Conservation (phyloP, 2,329 filamentous ascomycete genomes). For the Sclerotinia borealis region DNA sequence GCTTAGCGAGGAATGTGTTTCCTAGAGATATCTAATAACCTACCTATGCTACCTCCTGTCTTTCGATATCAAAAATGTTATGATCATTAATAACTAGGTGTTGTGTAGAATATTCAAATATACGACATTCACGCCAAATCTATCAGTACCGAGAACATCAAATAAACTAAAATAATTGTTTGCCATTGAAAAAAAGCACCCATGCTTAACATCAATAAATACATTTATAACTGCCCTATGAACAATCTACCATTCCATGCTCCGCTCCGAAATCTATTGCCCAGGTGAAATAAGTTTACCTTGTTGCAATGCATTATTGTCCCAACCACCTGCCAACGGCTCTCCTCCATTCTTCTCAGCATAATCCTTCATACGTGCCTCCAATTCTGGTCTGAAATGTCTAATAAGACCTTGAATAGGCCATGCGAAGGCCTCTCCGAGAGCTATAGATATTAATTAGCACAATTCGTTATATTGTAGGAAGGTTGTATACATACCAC, state of each 20-base stretch:
- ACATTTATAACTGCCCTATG: conserved; percentile 26
- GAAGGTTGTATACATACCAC: conserved; percentile 54
- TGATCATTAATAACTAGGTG: not conserved
- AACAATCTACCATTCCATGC: conserved; percentile 20
- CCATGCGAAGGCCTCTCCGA: conserved; percentile 98
- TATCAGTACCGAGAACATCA: not conserved
- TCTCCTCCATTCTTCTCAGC: conserved; percentile 65
- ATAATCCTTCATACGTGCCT: conserved; percentile 82
- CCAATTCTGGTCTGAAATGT: conserved; percentile 94
- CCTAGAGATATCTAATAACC: not conserved
- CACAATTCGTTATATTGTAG: not conserved
- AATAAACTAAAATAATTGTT: conserved; percentile 10
- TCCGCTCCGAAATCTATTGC: conserved; percentile 54
- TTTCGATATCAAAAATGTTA: not conserved
- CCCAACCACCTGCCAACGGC: conserved; percentile 83
- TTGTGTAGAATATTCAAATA: not conserved
- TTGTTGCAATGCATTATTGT: conserved; percentile 64
- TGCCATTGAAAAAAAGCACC: conserved; percentile 11
- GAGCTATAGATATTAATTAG: conserved; percentile 44
- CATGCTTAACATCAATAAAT: conserved; percentile 28
- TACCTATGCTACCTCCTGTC: not conserved
- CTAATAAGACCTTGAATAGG: conserved; percentile 96
- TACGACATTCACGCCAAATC: not conserved
- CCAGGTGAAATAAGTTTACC: conserved; percentile 84
- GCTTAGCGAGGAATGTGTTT: not conserved